Base-by-base conservation (phyloP, 1,284 basidiomycete genomes). In the Heterobasidion parviporum region DNA sequence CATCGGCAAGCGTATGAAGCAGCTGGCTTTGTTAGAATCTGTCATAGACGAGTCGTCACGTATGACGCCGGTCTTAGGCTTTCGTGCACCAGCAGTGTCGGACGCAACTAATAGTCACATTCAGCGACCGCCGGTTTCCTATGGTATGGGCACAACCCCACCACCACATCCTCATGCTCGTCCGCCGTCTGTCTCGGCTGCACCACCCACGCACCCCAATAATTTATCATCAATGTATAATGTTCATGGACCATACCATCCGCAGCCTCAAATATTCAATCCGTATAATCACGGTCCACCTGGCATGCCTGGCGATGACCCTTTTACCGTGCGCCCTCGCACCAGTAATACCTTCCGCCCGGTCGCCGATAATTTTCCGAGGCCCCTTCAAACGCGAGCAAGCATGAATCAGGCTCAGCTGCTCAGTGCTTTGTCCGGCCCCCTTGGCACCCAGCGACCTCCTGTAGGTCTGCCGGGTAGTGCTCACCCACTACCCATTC, bases 1-100 rank as follows among this genome's bases (percentile, higher is more conserved):
- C 18, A 16, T 48, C 12, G 77, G 80, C 18, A 85, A 83, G 65
- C 78, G 77, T 59, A 67, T 87, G 66, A 83, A 81, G 63, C 87
- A 89, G 61, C 73, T 89, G 41, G 84, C 87, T 1, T 72, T 91
- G 58, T 72, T 91, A n/a, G 87, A 91, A 65, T 75, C 78, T 16
- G 80, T 89, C 44, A 87, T 80, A 1, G 81, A 84, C 60, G 87
- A 90, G 65, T 85, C 86, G 2, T 82, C 81, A 8, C 74, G 77
- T 61, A 76, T 82, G 73, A 77, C 82, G 6, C 77, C 80, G 14
- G 71, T 72, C 8, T 64, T 79, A 38, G 63, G 68, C 20, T 71
- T 69, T 44, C 73, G 69, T 38, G 64, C 47, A 51, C 33, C 55
- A 57, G 35, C 45, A 53, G 12, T 33, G 32, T 9, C 20, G 15